Evolutionary conservation across 1,139 yeast genomes (phyloP).

Genomic region (Magnusiomyces tetraspermus): DNA sequence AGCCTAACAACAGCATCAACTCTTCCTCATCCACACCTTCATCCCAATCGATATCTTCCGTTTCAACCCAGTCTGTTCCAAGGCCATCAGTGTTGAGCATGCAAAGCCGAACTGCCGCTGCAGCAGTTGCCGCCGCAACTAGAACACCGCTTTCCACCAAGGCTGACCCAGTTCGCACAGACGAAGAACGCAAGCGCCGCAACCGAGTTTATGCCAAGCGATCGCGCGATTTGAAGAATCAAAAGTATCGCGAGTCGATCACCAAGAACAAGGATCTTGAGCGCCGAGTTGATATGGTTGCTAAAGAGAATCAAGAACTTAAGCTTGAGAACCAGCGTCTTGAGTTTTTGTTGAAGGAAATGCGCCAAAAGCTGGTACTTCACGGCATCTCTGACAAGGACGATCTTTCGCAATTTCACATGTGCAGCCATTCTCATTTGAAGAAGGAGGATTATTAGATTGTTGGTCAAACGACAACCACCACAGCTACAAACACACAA

Average conservation of each 20-base stretch:
- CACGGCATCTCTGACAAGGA: background rate
- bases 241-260: slow-evolving; percentile 9
- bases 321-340: slow-evolving; percentile 7
- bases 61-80: too few species aligned
- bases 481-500: too few species aligned
- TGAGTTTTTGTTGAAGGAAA: slow-evolving; percentile 4
- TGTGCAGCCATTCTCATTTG: background rate
- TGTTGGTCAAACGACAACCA: too few species aligned
- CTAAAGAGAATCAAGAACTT: slow-evolving; percentile 7
- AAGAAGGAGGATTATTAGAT: background rate
- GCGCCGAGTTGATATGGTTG: background rate
- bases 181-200: slow-evolving; percentile 13
- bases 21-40: too few species aligned
- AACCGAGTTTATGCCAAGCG: slow-evolving; percentile 15
- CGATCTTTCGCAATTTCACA: background rate
- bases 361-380: background rate
- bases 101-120: too few species aligned
- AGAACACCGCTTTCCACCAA: background rate
- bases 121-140: background rate
- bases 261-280: slow-evolving; percentile 9
- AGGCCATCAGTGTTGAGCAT: too few species aligned
- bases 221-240: slow-evolving; percentile 14
- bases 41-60: too few species aligned
- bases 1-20: too few species aligned
- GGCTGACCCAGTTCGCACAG: slow-evolving; percentile 6